phyloP scores from a whole-genome alignment of 2,329 filamentous ascomycete species.

The Cladosporium oxysporum region DNA sequence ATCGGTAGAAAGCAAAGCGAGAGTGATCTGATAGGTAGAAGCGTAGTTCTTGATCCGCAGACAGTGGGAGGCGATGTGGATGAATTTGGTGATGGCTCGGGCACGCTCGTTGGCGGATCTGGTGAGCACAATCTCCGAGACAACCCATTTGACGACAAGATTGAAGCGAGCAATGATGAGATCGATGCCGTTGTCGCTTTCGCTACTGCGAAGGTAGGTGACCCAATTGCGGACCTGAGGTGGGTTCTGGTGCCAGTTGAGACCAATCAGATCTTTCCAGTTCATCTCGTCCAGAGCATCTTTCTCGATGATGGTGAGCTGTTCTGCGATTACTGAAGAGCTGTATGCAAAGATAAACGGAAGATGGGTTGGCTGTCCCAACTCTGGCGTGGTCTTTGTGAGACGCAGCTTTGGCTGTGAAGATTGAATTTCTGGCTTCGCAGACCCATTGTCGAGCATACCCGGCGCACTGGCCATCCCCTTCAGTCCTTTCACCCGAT shows the following conservation, averaged over 20 bases:
- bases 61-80: constrained; percentile 77
- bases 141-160: constrained; percentile 82
- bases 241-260: constrained; percentile 72
- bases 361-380: constrained; percentile 55
- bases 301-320: constrained; percentile 84
- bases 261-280: constrained; percentile 83
- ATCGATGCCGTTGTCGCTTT: constrained; percentile 64
- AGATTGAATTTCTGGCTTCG: neutral
- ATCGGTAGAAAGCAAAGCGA: constrained; percentile 74
- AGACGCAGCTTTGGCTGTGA: constrained; percentile 7
- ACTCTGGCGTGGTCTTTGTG: neutral
- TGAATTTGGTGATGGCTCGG: constrained; percentile 75
- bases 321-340: constrained; percentile 75
- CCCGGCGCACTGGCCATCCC: constrained; percentile 2
- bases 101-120: constrained; percentile 71
- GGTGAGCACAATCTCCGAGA: constrained; percentile 77
- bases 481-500: neutral
- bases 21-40: constrained; percentile 77
- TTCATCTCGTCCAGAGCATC: constrained; percentile 83
- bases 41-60: constrained; percentile 78
- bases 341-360: constrained; percentile 82
- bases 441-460: neutral
- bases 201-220: constrained; percentile 67
- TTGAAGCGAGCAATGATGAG: constrained; percentile 86
- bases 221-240: constrained; percentile 63